Evolutionary conservation across 2,329 filamentous ascomycete species (phyloP).

Genomic region (Trichothecium roseum): DNA sequence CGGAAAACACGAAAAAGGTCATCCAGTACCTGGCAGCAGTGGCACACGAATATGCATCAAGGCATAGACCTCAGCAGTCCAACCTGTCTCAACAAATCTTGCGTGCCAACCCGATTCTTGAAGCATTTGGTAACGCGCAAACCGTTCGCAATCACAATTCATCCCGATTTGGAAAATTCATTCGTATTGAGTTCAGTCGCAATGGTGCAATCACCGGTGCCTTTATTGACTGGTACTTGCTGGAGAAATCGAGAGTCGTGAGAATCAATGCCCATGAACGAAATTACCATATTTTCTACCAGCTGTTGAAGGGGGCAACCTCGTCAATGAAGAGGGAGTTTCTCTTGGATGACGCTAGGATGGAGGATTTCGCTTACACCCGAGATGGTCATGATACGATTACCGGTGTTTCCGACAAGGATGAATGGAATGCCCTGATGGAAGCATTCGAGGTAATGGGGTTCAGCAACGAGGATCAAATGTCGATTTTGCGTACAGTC

Average conservation of each 20-base stretch:
- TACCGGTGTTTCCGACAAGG: slow-evolving; percentile 75
- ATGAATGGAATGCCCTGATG: slow-evolving; percentile 82
- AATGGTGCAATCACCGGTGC: slow-evolving; percentile 87
- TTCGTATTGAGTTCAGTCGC: slow-evolving; percentile 87
- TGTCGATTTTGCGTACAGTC: slow-evolving; percentile 73
- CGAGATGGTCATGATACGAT: slow-evolving; percentile 87
- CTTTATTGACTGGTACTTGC: slow-evolving; percentile 95
- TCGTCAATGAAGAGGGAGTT: slow-evolving; percentile 63
- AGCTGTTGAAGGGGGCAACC: slow-evolving; percentile 79
- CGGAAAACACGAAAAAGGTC: slow-evolving; percentile 98
- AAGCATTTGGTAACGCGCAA: slow-evolving; percentile 96
- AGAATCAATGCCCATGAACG: slow-evolving; percentile 78
- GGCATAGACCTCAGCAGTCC: slow-evolving; percentile 55
- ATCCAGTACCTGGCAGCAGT: slow-evolving; percentile 97
- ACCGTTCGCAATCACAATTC: slow-evolving; percentile 98
- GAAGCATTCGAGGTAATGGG: slow-evolving; percentile 95
- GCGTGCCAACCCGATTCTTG: slow-evolving; percentile 90
- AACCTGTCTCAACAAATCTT: slow-evolving; percentile 95
- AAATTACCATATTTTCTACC: slow-evolving; percentile 97
- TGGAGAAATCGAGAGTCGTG: slow-evolving; percentile 97
- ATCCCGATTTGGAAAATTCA: slow-evolving; percentile 96
- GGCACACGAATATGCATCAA: slow-evolving; percentile 65
- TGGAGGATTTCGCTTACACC: slow-evolving; percentile 87
- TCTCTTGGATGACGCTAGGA: slow-evolving; percentile 61
- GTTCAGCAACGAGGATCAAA: slow-evolving; percentile 76